Base-by-base conservation (phyloP, 768 basidiomycete species). In the Leccinum incarnatum region DNA sequence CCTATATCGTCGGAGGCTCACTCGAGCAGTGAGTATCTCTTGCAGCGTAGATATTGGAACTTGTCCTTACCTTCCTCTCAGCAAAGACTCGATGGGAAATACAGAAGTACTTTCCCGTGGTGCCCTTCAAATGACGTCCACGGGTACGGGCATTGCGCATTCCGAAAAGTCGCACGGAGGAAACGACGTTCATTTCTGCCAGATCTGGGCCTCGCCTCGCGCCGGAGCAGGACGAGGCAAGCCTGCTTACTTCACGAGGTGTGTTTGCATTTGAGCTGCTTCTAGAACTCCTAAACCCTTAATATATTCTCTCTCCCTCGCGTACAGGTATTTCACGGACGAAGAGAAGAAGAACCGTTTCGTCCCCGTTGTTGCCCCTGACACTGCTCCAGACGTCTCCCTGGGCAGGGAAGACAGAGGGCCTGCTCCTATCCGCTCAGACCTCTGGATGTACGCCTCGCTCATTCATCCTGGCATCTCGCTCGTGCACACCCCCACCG, bases 61-160 rank as follows among this genome's bases (percentile, higher is more conserved):
- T 15, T 50, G 14, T 37, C 34, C 27, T 6, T 27, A 45, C 19
- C 19, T 45, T 21, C 11, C 5, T 45, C 17, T 58, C 23, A 93
- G 94, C 76, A 83, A 88, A 73, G 96, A 98, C 74, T 91, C 88
- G 5, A 91, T 97, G 89, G 88, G 88, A 40, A 96, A 96, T 75
- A 81, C 82, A 55, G 96, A 98, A 72, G 79, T 95, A 58, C 83
- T 98, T 69, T 86, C 87, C 70, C 85, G 93, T 15, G 96, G 96
- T 1, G 89, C 93, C 65, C 65, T 98, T 32, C 95, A 98, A 72
- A 84, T 97, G 76, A 95, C 95, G 2, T 93, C 89, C 1, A 86
- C 95, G 0, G 95, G 95, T 10, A 95, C 89, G 0, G 96, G 96
- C 4, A 96, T 98, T 66, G 80, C 85, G 0, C 95, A 98, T 72